Conservation (phyloP, 805 yeast genomes). For the Groenewaldozyma tartarivorans region DNA sequence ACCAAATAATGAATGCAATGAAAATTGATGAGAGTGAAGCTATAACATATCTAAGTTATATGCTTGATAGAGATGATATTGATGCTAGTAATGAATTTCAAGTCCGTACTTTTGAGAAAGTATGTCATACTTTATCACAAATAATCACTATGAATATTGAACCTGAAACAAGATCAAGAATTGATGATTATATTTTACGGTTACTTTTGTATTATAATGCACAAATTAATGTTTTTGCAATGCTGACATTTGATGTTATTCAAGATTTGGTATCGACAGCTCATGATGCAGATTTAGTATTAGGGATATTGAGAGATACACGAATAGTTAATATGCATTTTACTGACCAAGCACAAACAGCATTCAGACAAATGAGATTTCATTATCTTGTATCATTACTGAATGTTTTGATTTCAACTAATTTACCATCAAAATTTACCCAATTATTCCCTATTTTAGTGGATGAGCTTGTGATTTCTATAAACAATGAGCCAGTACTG, state of each 20-base stretch:
- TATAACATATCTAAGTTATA: too few species aligned
- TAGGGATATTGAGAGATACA: background rate
- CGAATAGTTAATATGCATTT: background rate
- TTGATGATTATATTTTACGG: background rate
- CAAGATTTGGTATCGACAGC: background rate
- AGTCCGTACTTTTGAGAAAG: background rate
- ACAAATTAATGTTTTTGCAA: background rate
- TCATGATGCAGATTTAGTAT: background rate
- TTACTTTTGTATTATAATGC: too few species aligned
- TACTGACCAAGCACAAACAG: background rate
- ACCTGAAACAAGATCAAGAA: too few species aligned
- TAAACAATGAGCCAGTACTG: too few species aligned
- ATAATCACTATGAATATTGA: too few species aligned
- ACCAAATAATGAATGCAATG: too few species aligned
- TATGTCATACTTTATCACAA: background rate
- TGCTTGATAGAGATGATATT: background rate
- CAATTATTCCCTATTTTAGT: background rate
- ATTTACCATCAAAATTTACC: background rate
- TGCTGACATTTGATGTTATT: background rate
- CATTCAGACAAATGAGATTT: background rate
- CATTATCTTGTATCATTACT: background rate
- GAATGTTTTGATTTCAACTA: background rate
- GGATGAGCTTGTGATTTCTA: too few species aligned
- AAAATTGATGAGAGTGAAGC: too few species aligned
- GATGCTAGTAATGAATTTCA: background rate